Conservation (phyloP, 176 grass and related monocot species). For the Musa troglodytarum region DNA sequence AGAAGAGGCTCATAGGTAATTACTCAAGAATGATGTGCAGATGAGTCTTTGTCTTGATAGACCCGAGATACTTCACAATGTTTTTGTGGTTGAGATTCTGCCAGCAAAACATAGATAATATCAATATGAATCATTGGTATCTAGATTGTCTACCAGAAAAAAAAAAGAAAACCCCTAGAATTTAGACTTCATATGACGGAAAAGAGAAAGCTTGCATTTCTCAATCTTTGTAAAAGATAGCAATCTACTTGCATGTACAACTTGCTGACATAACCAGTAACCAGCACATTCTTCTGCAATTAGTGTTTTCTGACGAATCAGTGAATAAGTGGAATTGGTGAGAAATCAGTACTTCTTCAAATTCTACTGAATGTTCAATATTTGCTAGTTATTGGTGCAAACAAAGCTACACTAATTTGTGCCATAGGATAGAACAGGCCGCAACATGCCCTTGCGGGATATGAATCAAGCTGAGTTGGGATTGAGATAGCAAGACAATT, state of each 20-base stretch:
- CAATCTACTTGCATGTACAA: neutral
- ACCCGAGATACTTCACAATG: conserved; percentile 95
- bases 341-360: too few species aligned
- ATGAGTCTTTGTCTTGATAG: conserved; percentile 86
- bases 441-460: too few species aligned
- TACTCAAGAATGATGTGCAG: conserved; percentile 99
- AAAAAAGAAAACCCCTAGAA: neutral
- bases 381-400: neutral
- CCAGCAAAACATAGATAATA: neutral
- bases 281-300: too few species aligned
- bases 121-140: neutral
- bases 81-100: conserved; percentile 99
- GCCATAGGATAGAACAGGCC: neutral
- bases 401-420: neutral
- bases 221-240: too few species aligned
- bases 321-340: neutral
- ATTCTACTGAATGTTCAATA: too few species aligned
- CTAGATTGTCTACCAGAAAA: neutral
- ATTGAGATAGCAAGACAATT: too few species aligned
- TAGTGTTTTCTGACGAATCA: neutral
- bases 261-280: neutral
- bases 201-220: too few species aligned
- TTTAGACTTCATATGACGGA: neutral
- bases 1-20: neutral
- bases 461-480: too few species aligned